Conservation (phyloP, 2,329 filamentous ascomycete genomes). For the Xylariomycetidae sp. region DNA sequence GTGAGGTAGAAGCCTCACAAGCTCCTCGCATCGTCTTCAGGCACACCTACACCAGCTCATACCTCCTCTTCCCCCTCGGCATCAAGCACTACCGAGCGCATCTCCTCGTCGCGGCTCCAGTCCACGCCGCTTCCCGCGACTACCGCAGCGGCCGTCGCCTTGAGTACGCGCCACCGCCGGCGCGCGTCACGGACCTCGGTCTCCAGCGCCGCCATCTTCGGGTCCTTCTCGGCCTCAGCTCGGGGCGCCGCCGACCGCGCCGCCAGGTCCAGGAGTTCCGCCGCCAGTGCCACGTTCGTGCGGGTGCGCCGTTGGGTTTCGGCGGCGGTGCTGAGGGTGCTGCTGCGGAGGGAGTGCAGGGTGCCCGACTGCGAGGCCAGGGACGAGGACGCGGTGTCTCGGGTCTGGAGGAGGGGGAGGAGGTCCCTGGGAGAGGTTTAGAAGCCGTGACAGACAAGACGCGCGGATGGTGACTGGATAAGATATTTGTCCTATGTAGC, state of each 20-base stretch:
- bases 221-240: slow-evolving; percentile 41
- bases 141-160: slow-evolving; percentile 70
- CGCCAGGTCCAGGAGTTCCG: slow-evolving; percentile 57
- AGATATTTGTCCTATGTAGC: too few species aligned
- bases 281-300: slow-evolving; percentile 58
- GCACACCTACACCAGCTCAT: too few species aligned
- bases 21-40: too few species aligned
- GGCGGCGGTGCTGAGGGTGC: slow-evolving; percentile 51
- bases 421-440: slow-evolving; percentile 56
- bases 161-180: slow-evolving; percentile 67
- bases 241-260: slow-evolving; percentile 48
- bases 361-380: slow-evolving; percentile 54
- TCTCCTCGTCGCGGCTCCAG: slow-evolving; percentile 64
- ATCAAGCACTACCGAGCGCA: slow-evolving; percentile 69
- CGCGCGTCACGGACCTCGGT: slow-evolving; percentile 54
- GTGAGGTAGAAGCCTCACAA: too few species aligned
- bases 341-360: slow-evolving; percentile 43
- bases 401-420: slow-evolving; percentile 57
- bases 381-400: slow-evolving; percentile 60
- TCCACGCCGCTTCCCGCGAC: slow-evolving; percentile 77
- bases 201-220: slow-evolving; percentile 54
- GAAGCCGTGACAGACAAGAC: slow-evolving; percentile 3
- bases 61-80: slow-evolving; percentile 41
- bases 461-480: neutral
- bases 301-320: slow-evolving; percentile 50